A percentile compares a stretch with the other conserved stretches of the same genome.
Conservation (phyloP, 2,329 filamentous ascomycete species). For the Metarhizium humberi region DNA sequence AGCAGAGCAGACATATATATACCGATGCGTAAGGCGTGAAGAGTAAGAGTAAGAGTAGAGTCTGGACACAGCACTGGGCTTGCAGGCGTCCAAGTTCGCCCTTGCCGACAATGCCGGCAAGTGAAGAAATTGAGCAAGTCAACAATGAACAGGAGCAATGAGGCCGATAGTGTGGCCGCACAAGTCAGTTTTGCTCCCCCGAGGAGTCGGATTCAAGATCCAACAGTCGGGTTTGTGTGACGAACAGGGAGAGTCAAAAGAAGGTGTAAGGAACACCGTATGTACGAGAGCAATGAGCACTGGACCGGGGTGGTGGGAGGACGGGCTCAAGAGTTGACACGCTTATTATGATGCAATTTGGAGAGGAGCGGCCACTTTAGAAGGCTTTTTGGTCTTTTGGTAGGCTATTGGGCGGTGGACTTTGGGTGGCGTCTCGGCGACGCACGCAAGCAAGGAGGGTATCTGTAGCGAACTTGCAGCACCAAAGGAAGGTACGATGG, state of each 20-base stretch:
- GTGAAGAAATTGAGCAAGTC: not conserved
- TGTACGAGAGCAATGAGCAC: not conserved
- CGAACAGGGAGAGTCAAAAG: not conserved
- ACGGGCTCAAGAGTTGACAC: not conserved
- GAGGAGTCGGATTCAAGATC: not conserved
- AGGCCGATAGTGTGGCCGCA: not conserved
- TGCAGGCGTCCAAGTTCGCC: not conserved
- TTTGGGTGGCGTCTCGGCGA: not conserved
- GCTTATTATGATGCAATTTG: constrained; percentile 1
- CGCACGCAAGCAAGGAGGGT: not conserved
- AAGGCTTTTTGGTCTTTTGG: not conserved
- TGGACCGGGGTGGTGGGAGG: not conserved
- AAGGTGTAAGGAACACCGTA: not conserved
- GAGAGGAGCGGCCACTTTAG: not conserved
- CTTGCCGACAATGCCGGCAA: not conserved
- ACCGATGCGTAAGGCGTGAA: too few relatives aligned
- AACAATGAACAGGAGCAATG: not conserved
- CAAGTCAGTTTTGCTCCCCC: not conserved
- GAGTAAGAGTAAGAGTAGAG: not conserved
- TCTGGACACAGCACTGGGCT: not conserved
- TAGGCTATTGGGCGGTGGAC: not conserved
- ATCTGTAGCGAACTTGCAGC: not conserved
- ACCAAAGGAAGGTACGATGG: not conserved
- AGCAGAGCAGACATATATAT: not conserved
- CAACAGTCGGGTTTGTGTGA: constrained; percentile 3